Conservation (phyloP, 768 basidiomycete species). For the Lyophyllum semitale region DNA sequence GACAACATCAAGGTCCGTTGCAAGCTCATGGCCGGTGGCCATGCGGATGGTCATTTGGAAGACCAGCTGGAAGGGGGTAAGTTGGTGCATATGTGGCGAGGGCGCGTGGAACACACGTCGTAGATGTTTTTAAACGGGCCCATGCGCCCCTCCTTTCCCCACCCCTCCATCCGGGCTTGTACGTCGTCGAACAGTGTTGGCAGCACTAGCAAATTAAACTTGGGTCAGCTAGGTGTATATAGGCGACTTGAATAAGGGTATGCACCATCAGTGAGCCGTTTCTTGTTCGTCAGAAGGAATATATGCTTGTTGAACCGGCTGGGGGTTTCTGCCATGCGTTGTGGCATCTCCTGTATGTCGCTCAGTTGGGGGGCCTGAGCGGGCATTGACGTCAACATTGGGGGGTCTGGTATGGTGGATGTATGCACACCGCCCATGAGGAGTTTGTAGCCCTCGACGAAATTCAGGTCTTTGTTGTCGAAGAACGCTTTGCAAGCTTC, state of each 20-base stretch:
- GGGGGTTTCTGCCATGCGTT: conserved; percentile 15
- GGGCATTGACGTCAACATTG: no score
- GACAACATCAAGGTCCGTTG: conserved; percentile 17
- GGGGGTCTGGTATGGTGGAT: no score
- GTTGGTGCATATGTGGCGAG: background rate
- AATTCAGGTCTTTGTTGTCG: no score
- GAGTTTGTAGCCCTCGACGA: no score
- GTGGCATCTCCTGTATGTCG: conserved; percentile 22
- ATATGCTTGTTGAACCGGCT: conserved; percentile 24
- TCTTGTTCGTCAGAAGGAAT: conserved; percentile 9
- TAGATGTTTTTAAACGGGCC: conserved; percentile 26
- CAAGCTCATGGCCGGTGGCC: conserved; percentile 28
- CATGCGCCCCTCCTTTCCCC: conserved; percentile 16
- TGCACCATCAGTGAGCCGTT: conserved; percentile 16
- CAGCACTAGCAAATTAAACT: conserved; percentile 11
- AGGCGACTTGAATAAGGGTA: background rate
- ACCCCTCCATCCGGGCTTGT: no score
- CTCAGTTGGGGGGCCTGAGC: conserved; percentile 22
- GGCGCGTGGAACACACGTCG: conserved; percentile 16
- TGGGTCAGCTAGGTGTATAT: background rate
- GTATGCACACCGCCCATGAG: no score
- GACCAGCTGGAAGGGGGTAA: conserved; percentile 18
- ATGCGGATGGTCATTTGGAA: conserved; percentile 32
- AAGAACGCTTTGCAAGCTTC: no score
- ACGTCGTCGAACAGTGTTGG: conserved; percentile 22